These are phyloP conservation scores for Penicillium nordicum DNA, from an alignment of 2,329 filamentous ascomycete genomes.

Conservation along the genomic window DNA sequence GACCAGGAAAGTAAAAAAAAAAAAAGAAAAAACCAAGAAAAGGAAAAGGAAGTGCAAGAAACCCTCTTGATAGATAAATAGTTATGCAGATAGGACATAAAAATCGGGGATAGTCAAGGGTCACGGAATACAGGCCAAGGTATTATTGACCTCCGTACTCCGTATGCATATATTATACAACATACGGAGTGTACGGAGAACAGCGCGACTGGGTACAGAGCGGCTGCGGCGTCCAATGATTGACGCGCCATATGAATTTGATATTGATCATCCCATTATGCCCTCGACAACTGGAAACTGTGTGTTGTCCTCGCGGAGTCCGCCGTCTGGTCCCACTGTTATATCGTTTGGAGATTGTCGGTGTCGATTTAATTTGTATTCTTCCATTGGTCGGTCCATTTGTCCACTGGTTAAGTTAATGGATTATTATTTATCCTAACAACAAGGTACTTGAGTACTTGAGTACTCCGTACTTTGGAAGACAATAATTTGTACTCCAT, in stretches of 20 bases:
- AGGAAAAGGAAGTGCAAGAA: too few relatives aligned
- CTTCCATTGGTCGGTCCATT: background rate
- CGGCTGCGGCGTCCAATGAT: slow-evolving; percentile 27
- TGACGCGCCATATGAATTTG: slow-evolving; percentile 18
- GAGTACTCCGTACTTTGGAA: too few relatives aligned
- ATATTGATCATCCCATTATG: slow-evolving; percentile 22
- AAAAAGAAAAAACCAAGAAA: too few relatives aligned
- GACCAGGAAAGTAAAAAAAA: background rate
- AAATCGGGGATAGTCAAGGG: slow-evolving; percentile 19
- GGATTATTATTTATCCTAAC: background rate
- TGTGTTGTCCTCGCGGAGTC: slow-evolving; percentile 8
- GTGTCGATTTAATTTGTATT: background rate
- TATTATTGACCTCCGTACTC: background rate
- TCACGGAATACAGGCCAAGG: slow-evolving; percentile 6
- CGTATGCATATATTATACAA: background rate
- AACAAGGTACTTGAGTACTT: background rate
- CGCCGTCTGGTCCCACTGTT: slow-evolving; percentile 2
- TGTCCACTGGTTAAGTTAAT: background rate
- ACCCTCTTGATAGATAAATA: background rate
- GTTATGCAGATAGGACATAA: slow-evolving; percentile 7
- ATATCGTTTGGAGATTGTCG: background rate
- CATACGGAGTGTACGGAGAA: background rate
- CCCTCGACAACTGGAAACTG: slow-evolving; percentile 4
- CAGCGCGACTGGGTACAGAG: slow-evolving; percentile 16
- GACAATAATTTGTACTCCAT: too few relatives aligned